These are phyloP conservation scores for Pleurotus giganteus DNA, from an alignment of 768 basidiomycete genomes.

Conservation along the genomic window DNA sequence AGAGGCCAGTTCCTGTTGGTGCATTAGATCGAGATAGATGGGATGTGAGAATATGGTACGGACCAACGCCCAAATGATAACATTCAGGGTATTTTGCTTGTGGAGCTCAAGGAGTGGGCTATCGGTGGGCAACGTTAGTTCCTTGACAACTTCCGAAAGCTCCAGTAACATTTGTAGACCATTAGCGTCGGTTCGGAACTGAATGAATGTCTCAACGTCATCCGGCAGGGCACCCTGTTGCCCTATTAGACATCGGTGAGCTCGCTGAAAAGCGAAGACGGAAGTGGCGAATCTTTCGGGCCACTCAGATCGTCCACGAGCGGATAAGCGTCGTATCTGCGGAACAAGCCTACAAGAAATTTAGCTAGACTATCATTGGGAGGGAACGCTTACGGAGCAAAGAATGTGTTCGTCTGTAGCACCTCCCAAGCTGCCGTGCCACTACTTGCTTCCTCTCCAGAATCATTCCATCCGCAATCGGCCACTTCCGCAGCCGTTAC, in stretches of 20 bases:
- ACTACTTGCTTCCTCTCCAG: constrained; percentile 11
- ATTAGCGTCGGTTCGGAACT: constrained; percentile 42
- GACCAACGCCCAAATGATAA: constrained; percentile 57
- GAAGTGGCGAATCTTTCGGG: constrained; percentile 36
- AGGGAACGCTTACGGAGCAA: constrained; percentile 31
- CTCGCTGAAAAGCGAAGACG: constrained; percentile 31
- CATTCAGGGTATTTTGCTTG: constrained; percentile 40
- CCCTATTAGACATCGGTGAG: constrained; percentile 27
- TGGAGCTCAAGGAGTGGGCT: constrained; percentile 13
- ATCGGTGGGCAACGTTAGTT: constrained; percentile 34
- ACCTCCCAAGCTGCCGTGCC: constrained; percentile 16
- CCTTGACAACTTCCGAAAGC: constrained; percentile 51
- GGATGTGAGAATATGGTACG: constrained; percentile 6
- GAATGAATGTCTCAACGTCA: constrained; percentile 43
- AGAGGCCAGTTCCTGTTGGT: constrained; percentile 55
- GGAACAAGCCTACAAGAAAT: constrained; percentile 33
- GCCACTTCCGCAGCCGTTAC: constrained; percentile 13
- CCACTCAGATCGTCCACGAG: constrained; percentile 35
- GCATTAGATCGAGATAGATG: constrained; percentile 8
- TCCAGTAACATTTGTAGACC: constrained; percentile 50
- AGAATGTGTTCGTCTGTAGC: constrained; percentile 26
- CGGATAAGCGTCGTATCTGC: constrained; percentile 31
- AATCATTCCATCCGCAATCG: constrained; percentile 18
- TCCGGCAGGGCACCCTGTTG: constrained; percentile 31
- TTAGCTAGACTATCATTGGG: not conserved